These are phyloP conservation scores for Amphirosellinia nigrospora DNA, from an alignment of 495 filamentous ascomycete genomes.

Conservation along the genomic window DNA sequence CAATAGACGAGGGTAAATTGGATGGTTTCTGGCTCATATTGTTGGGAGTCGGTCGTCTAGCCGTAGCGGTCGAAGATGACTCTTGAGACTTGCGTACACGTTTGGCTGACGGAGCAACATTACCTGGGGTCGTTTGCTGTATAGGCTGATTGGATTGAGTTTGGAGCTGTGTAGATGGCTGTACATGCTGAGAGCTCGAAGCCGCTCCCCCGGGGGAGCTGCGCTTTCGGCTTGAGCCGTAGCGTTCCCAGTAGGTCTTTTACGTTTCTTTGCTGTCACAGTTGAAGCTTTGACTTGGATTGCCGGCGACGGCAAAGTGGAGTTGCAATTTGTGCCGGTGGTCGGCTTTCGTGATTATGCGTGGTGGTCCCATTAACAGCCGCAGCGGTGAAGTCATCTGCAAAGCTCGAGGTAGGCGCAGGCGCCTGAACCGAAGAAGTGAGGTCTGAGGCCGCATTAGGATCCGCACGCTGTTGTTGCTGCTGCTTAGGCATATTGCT, in stretches of 20 bases:
- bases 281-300: constrained; percentile 38
- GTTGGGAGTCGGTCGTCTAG: constrained; percentile 34
- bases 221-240: constrained; percentile 13
- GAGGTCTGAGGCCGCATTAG: not conserved
- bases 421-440: constrained; percentile 11
- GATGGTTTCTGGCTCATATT: constrained; percentile 35
- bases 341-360: constrained; percentile 23
- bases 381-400: constrained; percentile 15
- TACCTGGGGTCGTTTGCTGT: constrained; percentile 16
- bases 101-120: constrained; percentile 31
- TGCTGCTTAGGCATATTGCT: constrained; percentile 21
- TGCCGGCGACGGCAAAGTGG: constrained; percentile 31
- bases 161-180: constrained; percentile 31
- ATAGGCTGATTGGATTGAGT: constrained; percentile 14
- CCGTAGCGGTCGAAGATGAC: constrained; percentile 29
- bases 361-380: constrained; percentile 13
- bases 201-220: constrained; percentile 11
- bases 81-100: constrained; percentile 40
- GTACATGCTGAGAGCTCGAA: constrained; percentile 30
- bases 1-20: constrained; percentile 15
- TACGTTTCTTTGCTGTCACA: constrained; percentile 41
- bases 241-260: constrained; percentile 34
- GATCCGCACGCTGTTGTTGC: constrained; percentile 20
- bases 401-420: constrained; percentile 1
- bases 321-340: constrained; percentile 18